Percentiles rank a stretch among this genome's conserved stretches.
Evolutionary conservation across 345 rosid species (phyloP).

Genomic region (Dipteronia dyeriana): DNA sequence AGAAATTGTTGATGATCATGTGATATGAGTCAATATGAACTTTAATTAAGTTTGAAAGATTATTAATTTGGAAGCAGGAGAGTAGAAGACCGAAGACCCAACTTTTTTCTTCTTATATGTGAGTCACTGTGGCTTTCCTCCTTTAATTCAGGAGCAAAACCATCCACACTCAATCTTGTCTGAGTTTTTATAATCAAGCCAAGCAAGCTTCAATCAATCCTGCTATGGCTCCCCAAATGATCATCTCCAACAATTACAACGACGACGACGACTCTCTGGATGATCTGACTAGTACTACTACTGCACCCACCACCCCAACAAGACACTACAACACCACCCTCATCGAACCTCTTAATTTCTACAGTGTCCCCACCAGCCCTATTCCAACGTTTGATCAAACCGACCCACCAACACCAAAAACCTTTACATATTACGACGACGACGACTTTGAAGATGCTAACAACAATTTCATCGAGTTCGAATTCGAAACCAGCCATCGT

Average conservation of each 20-base stretch:
- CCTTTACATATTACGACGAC: background rate
- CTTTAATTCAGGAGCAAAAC: constrained; percentile 14
- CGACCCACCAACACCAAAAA: constrained; percentile 1
- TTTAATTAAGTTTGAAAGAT: constrained; percentile 7
- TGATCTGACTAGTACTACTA: background rate
- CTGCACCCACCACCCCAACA: constrained; percentile 38
- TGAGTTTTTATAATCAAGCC: background rate
- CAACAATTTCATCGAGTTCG: constrained; percentile 34
- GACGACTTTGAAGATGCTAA: constrained; percentile 9
- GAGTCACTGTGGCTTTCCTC: constrained; percentile 14
- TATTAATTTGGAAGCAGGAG: constrained; percentile 19
- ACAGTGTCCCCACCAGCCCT: constrained; percentile 35
- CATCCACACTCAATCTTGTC: constrained; percentile 1
- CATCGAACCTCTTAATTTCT: constrained; percentile 23
- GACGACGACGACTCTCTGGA: background rate
- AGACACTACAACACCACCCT: constrained; percentile 9
- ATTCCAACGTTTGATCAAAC: background rate
- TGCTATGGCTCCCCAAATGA: background rate
- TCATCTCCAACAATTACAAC: background rate
- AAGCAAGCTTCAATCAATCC: no score
- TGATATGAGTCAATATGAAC: background rate
- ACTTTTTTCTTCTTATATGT: constrained; percentile 6
- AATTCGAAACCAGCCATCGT: constrained; percentile 37
- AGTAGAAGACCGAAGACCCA: background rate
- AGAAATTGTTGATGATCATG: no score